Evolutionary conservation across 768 basidiomycete species (phyloP).

Genomic region (Mycena pura): DNA sequence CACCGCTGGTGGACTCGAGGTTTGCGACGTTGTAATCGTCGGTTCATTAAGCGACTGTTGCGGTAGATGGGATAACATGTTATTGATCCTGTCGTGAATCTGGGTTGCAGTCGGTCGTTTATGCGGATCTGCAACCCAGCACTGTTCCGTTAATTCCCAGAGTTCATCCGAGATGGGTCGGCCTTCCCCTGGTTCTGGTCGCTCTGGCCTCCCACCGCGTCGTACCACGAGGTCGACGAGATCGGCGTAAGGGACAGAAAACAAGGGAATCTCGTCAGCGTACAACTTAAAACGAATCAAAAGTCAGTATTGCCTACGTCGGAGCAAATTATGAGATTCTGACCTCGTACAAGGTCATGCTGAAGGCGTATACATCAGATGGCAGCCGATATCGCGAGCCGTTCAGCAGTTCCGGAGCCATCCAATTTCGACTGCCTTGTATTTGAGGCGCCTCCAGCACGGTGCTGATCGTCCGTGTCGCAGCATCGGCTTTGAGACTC

Average conservation of each 20-base stretch:
- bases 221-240: conserved; percentile 10
- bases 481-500: neutral
- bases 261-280: conserved; percentile 13
- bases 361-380: neutral
- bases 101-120: conserved; percentile 10
- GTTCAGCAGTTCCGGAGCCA: neutral
- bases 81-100: conserved; percentile 3
- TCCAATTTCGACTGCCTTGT: neutral
- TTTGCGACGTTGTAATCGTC: neutral
- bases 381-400: neutral
- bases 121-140: conserved; percentile 9
- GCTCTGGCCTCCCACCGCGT: neutral
- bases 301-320: neutral
- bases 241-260: conserved; percentile 14
- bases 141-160: conserved; percentile 12
- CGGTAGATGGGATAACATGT: neutral
- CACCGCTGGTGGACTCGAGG: neutral
- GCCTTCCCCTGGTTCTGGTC: neutral
- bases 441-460: neutral
- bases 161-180: neutral
- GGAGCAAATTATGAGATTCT: neutral
- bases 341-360: neutral
- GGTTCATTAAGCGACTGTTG: neutral
- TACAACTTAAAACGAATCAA: conserved; percentile 1
- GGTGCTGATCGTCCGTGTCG: neutral